phyloP scores from a whole-genome alignment of 2,329 filamentous ascomycete genomes.

The Fusarium compactum region DNA sequence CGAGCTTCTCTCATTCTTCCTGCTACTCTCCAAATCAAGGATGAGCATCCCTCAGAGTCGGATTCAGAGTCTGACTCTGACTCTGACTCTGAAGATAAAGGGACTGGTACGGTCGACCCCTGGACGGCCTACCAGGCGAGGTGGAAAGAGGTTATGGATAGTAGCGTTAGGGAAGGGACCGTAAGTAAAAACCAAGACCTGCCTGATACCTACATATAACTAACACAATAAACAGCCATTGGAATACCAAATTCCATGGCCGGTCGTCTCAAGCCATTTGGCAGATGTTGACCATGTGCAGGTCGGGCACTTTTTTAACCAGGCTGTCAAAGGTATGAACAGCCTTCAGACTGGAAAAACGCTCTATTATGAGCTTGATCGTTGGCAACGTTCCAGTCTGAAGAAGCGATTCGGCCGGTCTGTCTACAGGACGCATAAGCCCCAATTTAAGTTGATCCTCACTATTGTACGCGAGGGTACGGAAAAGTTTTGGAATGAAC shows the following conservation, averaged over 20 bases:
- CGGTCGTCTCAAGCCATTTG: neutral
- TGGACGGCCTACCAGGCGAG: neutral
- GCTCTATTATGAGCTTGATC: too few relatives aligned
- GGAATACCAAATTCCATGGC: neutral
- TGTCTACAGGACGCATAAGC: too few relatives aligned
- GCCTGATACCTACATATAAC: neutral
- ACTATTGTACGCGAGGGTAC: too few relatives aligned
- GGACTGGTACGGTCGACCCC: neutral
- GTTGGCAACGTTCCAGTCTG: too few relatives aligned
- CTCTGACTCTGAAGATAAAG: neutral
- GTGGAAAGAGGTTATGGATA: neutral
- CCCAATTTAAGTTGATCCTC: too few relatives aligned
- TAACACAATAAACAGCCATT: neutral
- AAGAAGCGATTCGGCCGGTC: too few relatives aligned
- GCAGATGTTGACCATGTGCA: neutral
- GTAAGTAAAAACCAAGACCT: neutral
- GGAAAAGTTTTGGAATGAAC: too few relatives aligned
- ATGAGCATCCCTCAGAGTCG: neutral
- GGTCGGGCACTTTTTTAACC: neutral
- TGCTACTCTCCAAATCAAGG: neutral
- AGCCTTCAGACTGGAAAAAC: too few relatives aligned
- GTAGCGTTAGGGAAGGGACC: fast-evolving
- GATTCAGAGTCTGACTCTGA: neutral
- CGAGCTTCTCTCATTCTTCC: too few relatives aligned
- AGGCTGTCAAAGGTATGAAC: too few relatives aligned